phyloP scores from a whole-genome alignment of 176 grass and related monocot genomes.

The Cenchrus fungigraminus region DNA sequence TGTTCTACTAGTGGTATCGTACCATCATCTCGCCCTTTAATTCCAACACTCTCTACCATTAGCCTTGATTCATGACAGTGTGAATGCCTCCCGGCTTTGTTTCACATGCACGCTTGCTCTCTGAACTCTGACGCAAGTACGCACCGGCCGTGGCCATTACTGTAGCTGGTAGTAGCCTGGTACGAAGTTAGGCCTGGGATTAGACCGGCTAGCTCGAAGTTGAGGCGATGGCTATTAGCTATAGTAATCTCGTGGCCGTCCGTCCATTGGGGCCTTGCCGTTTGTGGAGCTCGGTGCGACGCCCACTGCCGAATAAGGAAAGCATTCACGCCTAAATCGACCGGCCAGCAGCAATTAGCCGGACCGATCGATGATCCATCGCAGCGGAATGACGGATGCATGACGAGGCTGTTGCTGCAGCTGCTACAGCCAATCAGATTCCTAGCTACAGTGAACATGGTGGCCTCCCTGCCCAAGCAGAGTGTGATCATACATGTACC shows the following conservation, averaged over 20 bases:
- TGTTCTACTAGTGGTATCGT: no score
- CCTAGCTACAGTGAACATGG: not conserved
- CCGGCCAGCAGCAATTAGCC: not conserved
- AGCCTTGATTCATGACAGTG: not conserved
- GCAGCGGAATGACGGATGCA: not conserved
- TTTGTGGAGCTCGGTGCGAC: not conserved
- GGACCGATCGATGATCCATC: not conserved
- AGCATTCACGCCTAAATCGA: constrained; percentile 36
- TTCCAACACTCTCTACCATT: not conserved
- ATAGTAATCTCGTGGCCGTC: constrained; percentile 16
- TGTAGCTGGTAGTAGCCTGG: not conserved
- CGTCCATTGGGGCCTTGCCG: not conserved
- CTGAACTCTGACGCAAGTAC: not conserved
- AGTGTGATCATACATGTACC: not conserved
- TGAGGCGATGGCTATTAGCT: not conserved
- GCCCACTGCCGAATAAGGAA: constrained; percentile 43
- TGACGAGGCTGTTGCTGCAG: not conserved
- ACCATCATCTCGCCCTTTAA: not conserved
- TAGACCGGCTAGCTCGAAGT: not conserved
- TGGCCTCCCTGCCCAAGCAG: not conserved
- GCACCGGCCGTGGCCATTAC: not conserved
- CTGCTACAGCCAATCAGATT: constrained; percentile 16
- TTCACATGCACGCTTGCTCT: not conserved
- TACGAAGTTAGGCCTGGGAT: constrained; percentile 27
- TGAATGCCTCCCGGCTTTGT: not conserved